Conservation (phyloP, 768 basidiomycete genomes). For the Pulveroboletus sp. region DNA sequence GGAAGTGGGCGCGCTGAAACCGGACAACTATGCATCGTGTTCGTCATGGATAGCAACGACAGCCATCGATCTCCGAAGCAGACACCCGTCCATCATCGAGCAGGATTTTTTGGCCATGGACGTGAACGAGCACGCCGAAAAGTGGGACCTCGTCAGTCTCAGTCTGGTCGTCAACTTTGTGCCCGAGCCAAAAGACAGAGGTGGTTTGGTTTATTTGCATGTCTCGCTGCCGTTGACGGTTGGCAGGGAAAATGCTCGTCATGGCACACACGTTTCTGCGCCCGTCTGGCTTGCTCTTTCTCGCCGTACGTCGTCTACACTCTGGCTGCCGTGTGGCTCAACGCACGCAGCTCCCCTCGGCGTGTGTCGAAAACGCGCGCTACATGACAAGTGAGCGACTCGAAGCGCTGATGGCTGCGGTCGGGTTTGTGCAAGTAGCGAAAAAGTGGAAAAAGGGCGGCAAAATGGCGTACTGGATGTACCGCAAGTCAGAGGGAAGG, state of each 20-base stretch:
- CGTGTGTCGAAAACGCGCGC: slow-evolving; percentile 84
- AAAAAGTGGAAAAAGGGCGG: slow-evolving; percentile 64
- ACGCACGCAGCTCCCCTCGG: slow-evolving; percentile 66
- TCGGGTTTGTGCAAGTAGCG: slow-evolving; percentile 65
- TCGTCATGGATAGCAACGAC: slow-evolving; percentile 68
- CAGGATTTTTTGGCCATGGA: slow-evolving; percentile 82
- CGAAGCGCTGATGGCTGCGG: slow-evolving; percentile 48
- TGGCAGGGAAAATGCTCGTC: slow-evolving; percentile 66
- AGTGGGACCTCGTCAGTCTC: slow-evolving; percentile 81
- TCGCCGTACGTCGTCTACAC: slow-evolving; percentile 52
- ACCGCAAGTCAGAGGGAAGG: slow-evolving; percentile 41
- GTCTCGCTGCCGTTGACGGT: neutral
- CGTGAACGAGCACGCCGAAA: slow-evolving; percentile 41
- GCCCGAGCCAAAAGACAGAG: slow-evolving; percentile 69
- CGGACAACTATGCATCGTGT: slow-evolving; percentile 73
- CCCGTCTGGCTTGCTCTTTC: slow-evolving; percentile 59
- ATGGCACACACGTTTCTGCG: slow-evolving; percentile 57
- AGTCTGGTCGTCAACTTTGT: slow-evolving; percentile 92
- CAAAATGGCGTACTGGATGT: slow-evolving; percentile 89
- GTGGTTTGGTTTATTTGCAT: slow-evolving; percentile 33
- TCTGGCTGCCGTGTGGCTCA: slow-evolving; percentile 8
- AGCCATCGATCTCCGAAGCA: slow-evolving; percentile 82
- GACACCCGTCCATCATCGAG: slow-evolving; percentile 77
- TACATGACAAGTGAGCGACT: slow-evolving; percentile 68
- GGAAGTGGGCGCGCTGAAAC: slow-evolving; percentile 85